Evolutionary conservation across 768 basidiomycete genomes (phyloP).

Genomic region (Lentinula edodes): DNA sequence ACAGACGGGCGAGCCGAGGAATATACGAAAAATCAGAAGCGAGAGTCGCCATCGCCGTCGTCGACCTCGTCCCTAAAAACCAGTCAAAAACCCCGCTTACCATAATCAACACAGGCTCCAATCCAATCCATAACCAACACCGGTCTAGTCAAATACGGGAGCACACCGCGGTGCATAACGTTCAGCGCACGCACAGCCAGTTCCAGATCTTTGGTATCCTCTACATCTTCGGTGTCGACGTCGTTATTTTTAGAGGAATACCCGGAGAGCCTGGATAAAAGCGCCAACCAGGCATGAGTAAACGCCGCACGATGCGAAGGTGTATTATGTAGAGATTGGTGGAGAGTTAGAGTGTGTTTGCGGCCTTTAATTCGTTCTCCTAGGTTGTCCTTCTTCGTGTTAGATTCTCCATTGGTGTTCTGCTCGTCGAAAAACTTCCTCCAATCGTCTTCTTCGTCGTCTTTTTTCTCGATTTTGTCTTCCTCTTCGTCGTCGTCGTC

Average conservation of each 20-base stretch:
- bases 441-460: constrained; percentile 62
- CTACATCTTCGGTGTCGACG: constrained; percentile 20
- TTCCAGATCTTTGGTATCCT: constrained; percentile 32
- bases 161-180: constrained; percentile 75
- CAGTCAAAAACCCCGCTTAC: constrained; percentile 30
- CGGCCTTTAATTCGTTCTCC: constrained; percentile 31
- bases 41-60: no score
- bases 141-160: constrained; percentile 78
- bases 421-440: constrained; percentile 79
- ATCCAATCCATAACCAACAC: constrained; percentile 92
- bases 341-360: constrained; percentile 60
- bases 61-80: no score
- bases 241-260: not conserved
- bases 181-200: constrained; percentile 58
- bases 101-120: constrained; percentile 74
- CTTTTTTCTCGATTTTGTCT: constrained; percentile 24
- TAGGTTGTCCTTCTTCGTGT: no score
- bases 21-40: no score
- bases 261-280: constrained; percentile 55
- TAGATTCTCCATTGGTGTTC: constrained; percentile 9
- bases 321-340: constrained; percentile 73
- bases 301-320: constrained; percentile 77
- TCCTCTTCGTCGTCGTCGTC: constrained; percentile 14
- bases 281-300: constrained; percentile 71
- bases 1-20: no score